These are phyloP conservation scores for Cercospora brassicicola DNA, from an alignment of 2,329 filamentous ascomycete species.

Conservation along the genomic window DNA sequence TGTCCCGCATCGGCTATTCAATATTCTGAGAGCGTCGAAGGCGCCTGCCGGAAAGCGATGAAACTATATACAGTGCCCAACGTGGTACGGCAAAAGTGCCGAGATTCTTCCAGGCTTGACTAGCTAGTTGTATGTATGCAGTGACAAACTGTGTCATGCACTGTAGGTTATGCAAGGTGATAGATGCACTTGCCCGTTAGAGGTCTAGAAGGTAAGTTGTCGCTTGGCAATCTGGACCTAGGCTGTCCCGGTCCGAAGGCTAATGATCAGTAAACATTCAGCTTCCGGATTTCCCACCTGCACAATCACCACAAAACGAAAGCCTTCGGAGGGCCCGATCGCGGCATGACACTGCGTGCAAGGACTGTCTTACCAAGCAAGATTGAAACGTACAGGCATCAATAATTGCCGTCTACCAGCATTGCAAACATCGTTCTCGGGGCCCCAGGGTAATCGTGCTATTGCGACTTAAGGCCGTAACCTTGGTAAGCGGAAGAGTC, in stretches of 20 bases:
- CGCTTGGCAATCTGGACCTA: background rate
- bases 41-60: background rate
- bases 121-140: background rate
- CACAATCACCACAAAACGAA: background rate
- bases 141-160: background rate
- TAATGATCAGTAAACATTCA: conserved; percentile 5
- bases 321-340: background rate
- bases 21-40: background rate
- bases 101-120: background rate
- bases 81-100: background rate
- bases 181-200: background rate
- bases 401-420: background rate
- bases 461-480: background rate
- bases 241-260: background rate
- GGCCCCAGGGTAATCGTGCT: background rate
- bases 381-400: background rate
- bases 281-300: background rate
- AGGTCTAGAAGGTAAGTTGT: background rate
- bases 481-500: background rate
- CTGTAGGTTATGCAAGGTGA: background rate
- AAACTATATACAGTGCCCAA: background rate
- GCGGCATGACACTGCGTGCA: background rate
- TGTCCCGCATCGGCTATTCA: background rate
- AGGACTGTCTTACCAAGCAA: background rate
- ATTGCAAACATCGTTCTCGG: background rate